Conservation (phyloP, 208 protist species). For the Leptomonas pyrrhocoris region DNA sequence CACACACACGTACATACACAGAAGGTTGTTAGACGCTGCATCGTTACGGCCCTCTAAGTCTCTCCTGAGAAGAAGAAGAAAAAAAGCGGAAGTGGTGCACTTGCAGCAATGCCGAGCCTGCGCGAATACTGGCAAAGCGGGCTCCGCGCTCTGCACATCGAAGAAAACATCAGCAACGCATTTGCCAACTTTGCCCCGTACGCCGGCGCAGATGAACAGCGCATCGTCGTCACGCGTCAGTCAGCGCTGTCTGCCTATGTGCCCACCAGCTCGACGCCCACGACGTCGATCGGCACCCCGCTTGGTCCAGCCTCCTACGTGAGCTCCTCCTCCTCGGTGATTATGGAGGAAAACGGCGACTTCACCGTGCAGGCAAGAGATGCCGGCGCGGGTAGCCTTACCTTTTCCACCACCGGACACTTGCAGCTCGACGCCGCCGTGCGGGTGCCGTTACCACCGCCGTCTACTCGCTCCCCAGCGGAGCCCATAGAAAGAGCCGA, state of each 20-base stretch:
- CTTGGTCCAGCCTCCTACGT: slow-evolving; percentile 25
- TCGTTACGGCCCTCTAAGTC: too few species aligned
- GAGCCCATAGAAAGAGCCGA: neutral
- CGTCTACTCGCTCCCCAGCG: neutral
- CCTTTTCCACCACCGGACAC: slow-evolving; percentile 50
- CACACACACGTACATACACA: too few species aligned
- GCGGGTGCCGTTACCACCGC: slow-evolving; percentile 37
- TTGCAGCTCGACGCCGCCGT: slow-evolving; percentile 42
- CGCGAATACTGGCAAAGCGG: slow-evolving; percentile 53
- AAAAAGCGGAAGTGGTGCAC: too few species aligned
- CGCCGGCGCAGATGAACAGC: slow-evolving; percentile 76
- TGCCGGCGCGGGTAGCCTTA: slow-evolving; percentile 36
- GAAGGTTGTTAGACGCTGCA: too few species aligned
- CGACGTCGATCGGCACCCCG: slow-evolving; percentile 17
- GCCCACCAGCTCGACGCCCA: neutral
- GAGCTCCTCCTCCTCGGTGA: slow-evolving; percentile 33
- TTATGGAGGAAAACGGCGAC: slow-evolving; percentile 56
- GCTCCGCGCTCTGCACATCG: slow-evolving; percentile 58
- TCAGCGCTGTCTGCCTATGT: slow-evolving; percentile 1
- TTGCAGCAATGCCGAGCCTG: slow-evolving; percentile 19
- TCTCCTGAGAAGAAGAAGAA: too few species aligned
- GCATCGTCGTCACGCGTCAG: slow-evolving; percentile 52
- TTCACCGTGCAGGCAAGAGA: slow-evolving; percentile 42
- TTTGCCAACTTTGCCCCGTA: slow-evolving; percentile 85
- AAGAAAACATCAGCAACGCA: slow-evolving; percentile 67